A percentile compares a stretch with the other conserved stretches of the same genome.
Evolutionary conservation across 2,329 filamentous ascomycete genomes (phyloP).

Genomic region (Aspergillus candidus): DNA sequence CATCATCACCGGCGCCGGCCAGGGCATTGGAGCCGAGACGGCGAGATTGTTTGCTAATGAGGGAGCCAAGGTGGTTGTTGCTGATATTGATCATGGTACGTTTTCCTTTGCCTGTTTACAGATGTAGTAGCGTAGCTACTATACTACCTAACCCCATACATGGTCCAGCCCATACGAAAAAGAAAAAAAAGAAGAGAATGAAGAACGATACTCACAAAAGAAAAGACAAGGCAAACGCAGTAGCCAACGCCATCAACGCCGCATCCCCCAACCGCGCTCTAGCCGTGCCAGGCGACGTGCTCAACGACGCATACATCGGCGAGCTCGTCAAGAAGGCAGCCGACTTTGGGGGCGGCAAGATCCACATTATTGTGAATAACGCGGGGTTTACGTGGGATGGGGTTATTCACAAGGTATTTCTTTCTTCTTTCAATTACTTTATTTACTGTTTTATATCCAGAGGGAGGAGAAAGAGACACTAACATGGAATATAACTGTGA

Average conservation of each 20-base stretch:
- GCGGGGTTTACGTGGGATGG: slow-evolving; percentile 91
- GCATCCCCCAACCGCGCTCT: slow-evolving; percentile 60
- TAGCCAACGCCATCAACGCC: slow-evolving; percentile 64
- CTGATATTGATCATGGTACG: slow-evolving; percentile 71
- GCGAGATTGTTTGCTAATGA: slow-evolving; percentile 80
- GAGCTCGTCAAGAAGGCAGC: slow-evolving; percentile 68
- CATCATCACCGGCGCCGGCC: slow-evolving; percentile 80
- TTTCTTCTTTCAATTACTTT: neutral
- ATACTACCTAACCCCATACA: too few relatives aligned
- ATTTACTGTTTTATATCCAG: too few relatives aligned
- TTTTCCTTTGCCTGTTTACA: slow-evolving; percentile 4
- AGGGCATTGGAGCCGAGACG: slow-evolving; percentile 82
- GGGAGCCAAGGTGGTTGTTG: slow-evolving; percentile 75
- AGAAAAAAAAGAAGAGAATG: too few relatives aligned
- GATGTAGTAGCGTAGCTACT: too few relatives aligned
- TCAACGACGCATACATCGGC: slow-evolving; percentile 63
- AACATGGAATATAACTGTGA: too few relatives aligned
- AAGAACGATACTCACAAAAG: slow-evolving; percentile 4
- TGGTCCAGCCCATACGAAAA: too few relatives aligned
- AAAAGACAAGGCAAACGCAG: slow-evolving; percentile 61
- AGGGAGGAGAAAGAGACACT: too few relatives aligned
- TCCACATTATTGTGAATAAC: slow-evolving; percentile 88
- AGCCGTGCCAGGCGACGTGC: slow-evolving; percentile 69
- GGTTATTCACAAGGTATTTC: slow-evolving; percentile 69
- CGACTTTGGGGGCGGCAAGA: slow-evolving; percentile 77